Conservation (phyloP, 202 grass and related monocot genomes). For the Panicum hallii region DNA sequence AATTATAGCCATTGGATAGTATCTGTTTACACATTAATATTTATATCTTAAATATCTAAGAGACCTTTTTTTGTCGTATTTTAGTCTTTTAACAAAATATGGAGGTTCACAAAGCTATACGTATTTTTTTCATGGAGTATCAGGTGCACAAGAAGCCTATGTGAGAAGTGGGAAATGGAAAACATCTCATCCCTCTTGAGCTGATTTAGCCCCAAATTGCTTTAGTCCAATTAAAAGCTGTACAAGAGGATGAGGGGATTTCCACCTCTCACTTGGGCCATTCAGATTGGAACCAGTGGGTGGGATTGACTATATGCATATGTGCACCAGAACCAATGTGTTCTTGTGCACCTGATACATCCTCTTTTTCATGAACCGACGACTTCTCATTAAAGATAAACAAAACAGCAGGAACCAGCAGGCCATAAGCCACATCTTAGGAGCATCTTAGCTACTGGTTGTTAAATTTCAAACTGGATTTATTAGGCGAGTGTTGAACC, state of each 20-base stretch:
- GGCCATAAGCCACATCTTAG: not conserved
- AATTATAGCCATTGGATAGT: not conserved
- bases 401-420: not conserved
- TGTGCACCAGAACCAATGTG: not conserved
- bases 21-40: not conserved
- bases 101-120: not conserved
- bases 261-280: not conserved
- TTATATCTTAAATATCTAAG: not conserved
- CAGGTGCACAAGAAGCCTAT: not conserved
- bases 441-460: constrained; percentile 9
- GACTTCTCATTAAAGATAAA: not conserved
- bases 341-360: not conserved
- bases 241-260: not conserved
- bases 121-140: not conserved
- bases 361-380: not conserved
- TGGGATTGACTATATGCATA: not conserved
- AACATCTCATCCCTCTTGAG: not conserved
- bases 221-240: not conserved
- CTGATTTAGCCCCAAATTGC: not conserved
- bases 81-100: not conserved
- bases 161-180: not conserved
- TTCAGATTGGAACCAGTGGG: not conserved
- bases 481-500: not conserved
- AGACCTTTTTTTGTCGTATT: not conserved
- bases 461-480: not conserved